phyloP scores from a whole-genome alignment of 73 alveolate species.

The Urostyla sp. region DNA sequence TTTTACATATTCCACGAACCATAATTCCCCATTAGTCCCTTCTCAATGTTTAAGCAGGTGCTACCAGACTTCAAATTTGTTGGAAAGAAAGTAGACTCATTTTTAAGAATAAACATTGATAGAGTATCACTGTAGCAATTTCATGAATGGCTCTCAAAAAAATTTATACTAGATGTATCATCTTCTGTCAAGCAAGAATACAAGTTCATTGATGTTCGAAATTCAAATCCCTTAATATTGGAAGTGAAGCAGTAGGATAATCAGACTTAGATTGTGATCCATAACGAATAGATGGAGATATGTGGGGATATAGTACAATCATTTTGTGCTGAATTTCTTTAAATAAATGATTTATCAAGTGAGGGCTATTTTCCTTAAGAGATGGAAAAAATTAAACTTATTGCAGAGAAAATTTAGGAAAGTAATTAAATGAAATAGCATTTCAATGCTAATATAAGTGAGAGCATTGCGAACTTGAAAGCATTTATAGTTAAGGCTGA shows the following conservation, averaged over 20 bases:
- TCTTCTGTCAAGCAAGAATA: background rate
- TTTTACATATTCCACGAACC: slow-evolving; percentile 69
- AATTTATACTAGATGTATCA: background rate
- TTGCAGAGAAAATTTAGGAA: slow-evolving; percentile 66
- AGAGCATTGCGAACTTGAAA: slow-evolving; percentile 78
- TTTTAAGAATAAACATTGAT: slow-evolving; percentile 62
- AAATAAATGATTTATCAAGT: slow-evolving; percentile 73
- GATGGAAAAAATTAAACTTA: slow-evolving; percentile 54
- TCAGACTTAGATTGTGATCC: slow-evolving; percentile 66
- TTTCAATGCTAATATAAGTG: slow-evolving; percentile 89
- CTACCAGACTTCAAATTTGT: slow-evolving; percentile 69
- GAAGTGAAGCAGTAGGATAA: slow-evolving; percentile 44
- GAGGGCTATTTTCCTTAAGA: slow-evolving; percentile 69
- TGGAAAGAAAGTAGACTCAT: slow-evolving; percentile 55
- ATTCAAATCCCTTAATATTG: slow-evolving; percentile 66
- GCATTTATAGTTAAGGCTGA: slow-evolving; percentile 90
- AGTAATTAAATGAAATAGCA: slow-evolving; percentile 83
- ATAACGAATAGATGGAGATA: slow-evolving; percentile 84
- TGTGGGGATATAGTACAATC: slow-evolving; percentile 90
- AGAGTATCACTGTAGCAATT: background rate
- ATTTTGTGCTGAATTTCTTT: slow-evolving; percentile 61
- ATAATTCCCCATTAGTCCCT: slow-evolving; percentile 67
- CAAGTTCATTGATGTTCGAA: slow-evolving; percentile 74
- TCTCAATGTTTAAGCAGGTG: slow-evolving; percentile 74
- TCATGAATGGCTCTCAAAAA: background rate